Conservation (phyloP, 2,329 filamentous ascomycete species). For the Talaromyces sp. region DNA sequence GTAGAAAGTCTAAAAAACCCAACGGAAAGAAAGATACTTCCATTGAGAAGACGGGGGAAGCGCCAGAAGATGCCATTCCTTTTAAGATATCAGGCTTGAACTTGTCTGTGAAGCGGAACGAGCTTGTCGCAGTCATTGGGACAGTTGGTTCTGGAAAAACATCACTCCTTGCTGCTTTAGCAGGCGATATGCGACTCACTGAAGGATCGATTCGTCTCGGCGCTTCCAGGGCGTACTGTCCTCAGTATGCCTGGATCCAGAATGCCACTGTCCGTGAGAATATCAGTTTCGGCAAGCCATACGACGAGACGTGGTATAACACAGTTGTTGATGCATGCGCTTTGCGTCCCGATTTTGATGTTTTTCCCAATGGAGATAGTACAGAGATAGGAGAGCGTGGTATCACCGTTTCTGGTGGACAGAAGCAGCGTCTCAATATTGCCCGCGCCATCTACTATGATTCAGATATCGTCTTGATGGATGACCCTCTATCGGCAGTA, state of each 20-base stretch:
- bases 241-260: conserved; percentile 97
- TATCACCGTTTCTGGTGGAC: conserved; percentile 90
- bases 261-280: conserved; percentile 84
- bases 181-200: conserved; percentile 72
- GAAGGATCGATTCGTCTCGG: conserved; percentile 89
- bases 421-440: conserved; percentile 93
- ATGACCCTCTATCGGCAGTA: conserved; percentile 56
- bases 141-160: conserved; percentile 77
- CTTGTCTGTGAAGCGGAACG: conserved; percentile 34
- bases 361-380: conserved; percentile 80
- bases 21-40: conserved; percentile 20
- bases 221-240: conserved; percentile 80
- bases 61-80: conserved; percentile 25
- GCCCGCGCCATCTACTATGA: conserved; percentile 69
- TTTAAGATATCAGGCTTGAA: conserved; percentile 39
- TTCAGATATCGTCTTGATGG: conserved; percentile 58
- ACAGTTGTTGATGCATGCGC: conserved; percentile 83
- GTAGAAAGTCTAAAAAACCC: conserved; percentile 6
- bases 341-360: conserved; percentile 77
- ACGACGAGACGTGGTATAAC: conserved; percentile 73
- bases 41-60: conserved; percentile 18
- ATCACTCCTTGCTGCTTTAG: conserved; percentile 79
- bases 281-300: conserved; percentile 79
- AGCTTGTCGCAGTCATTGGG: conserved; percentile 58
- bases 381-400: conserved; percentile 95